Evolutionary conservation across 2,329 filamentous ascomycete genomes (phyloP).

Genomic region (Sclerotinia trifoliorum): DNA sequence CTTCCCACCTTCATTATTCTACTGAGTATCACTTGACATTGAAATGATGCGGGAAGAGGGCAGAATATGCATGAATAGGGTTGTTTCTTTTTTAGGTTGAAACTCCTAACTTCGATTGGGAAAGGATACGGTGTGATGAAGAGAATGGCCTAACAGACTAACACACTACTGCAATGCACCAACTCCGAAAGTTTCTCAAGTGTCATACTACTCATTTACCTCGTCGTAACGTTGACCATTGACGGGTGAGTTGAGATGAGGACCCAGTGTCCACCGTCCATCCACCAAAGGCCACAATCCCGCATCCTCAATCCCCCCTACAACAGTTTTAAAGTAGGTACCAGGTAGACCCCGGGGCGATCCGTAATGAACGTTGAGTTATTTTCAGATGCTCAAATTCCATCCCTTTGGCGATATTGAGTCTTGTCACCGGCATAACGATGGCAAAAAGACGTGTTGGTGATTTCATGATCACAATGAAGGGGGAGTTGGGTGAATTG

Average conservation of each 20-base stretch:
- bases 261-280: slow-evolving; percentile 1
- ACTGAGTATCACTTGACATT: slow-evolving; percentile 21
- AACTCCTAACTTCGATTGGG: slow-evolving; percentile 17
- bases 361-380: slow-evolving; percentile 9
- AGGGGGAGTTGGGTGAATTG: background rate
- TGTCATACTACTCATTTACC: slow-evolving; percentile 7
- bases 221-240: slow-evolving; percentile 18
- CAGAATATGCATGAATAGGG: slow-evolving; percentile 6
- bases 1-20: slow-evolving; percentile 8
- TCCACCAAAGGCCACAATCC: background rate
- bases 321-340: background rate
- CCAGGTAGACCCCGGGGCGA: slow-evolving; percentile 3
- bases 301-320: slow-evolving; percentile 15
- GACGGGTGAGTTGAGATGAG: background rate
- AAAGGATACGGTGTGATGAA: slow-evolving; percentile 13
- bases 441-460: background rate
- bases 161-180: slow-evolving; percentile 16
- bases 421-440: background rate
- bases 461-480: background rate
- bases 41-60: slow-evolving; percentile 13
- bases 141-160: slow-evolving; percentile 3
- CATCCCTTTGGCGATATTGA: background rate
- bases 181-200: background rate
- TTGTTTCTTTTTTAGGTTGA: slow-evolving; percentile 12
- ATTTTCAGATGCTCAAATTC: slow-evolving; percentile 1